These are phyloP conservation scores for Apiotrichum laibachii DNA, from an alignment of 1,284 basidiomycete species.

Conservation along the genomic window DNA sequence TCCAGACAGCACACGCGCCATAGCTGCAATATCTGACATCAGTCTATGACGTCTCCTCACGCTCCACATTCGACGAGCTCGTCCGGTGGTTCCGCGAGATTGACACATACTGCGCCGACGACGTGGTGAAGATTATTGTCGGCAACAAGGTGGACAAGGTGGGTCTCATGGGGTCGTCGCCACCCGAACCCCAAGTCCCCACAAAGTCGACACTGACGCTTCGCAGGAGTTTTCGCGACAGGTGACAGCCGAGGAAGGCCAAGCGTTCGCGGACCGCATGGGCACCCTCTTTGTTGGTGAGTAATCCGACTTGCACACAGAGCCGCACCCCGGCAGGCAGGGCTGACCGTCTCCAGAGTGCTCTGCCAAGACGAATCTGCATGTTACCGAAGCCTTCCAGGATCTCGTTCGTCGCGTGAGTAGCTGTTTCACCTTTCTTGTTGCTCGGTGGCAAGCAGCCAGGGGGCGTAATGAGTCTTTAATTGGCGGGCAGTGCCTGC, in stretches of 20 bases:
- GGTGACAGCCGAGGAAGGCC: constrained; percentile 75
- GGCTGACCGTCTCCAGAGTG: constrained; percentile 41
- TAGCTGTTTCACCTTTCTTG: not conserved
- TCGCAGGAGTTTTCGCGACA: constrained; percentile 64
- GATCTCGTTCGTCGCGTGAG: constrained; percentile 67
- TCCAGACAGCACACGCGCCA: too few species aligned
- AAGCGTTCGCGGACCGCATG: constrained; percentile 76
- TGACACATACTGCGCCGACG: constrained; percentile 82
- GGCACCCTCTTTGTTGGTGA: constrained; percentile 81
- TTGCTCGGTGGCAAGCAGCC: too few species aligned
- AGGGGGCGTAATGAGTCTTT: too few species aligned
- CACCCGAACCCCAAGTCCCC: not conserved
- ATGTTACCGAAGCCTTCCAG: constrained; percentile 75
- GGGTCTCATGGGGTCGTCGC: constrained; percentile 12
- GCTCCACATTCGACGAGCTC: constrained; percentile 87
- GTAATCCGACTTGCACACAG: not conserved
- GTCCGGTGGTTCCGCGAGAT: constrained; percentile 92
- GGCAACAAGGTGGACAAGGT: constrained; percentile 94
- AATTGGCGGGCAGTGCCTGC: too few species aligned
- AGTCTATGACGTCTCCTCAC: constrained; percentile 90
- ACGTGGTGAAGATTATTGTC: constrained; percentile 92
- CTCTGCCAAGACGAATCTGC: constrained; percentile 77
- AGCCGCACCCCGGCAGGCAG: too few species aligned
- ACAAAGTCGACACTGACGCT: not conserved
- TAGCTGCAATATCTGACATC: not conserved